Evolutionary conservation across 2,329 filamentous ascomycete species (phyloP).

Genomic region (Fusarium guadeloupense): DNA sequence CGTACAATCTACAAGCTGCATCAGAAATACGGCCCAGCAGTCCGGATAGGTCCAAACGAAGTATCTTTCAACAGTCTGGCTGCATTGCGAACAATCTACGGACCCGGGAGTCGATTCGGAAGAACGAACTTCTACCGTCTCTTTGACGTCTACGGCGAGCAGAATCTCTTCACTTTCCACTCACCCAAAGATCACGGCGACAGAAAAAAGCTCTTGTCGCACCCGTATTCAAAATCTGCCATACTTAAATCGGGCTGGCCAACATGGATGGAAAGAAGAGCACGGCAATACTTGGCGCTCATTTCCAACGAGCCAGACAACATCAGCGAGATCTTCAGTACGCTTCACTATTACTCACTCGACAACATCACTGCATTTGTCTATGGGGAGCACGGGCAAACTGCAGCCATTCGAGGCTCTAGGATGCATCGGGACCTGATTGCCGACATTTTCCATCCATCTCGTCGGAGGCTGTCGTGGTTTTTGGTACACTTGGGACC

Average conservation of each 20-base stretch:
- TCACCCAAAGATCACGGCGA: conserved; percentile 55
- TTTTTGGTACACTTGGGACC: conserved; percentile 17
- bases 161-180: conserved; percentile 63
- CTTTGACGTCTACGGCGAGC: conserved; percentile 62
- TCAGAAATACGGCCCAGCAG: conserved; percentile 54
- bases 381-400: conserved; percentile 28
- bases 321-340: conserved; percentile 30
- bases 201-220: conserved; percentile 61
- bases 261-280: conserved; percentile 32
- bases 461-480: conserved; percentile 29
- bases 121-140: conserved; percentile 63
- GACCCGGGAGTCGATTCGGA: conserved; percentile 60
- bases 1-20: conserved; percentile 55
- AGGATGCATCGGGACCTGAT: conserved; percentile 16
- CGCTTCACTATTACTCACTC: conserved; percentile 28
- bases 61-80: conserved; percentile 53
- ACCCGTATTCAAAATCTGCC: conserved; percentile 62
- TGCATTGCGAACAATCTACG: conserved; percentile 63
- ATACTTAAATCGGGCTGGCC: conserved; percentile 43
- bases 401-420: conserved; percentile 21
- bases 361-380: conserved; percentile 31
- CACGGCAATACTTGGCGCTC: conserved; percentile 19
- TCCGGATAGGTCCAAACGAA: conserved; percentile 59
- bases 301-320: conserved; percentile 11
- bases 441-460: conserved; percentile 29